Conservation (phyloP, 2,329 filamentous ascomycete genomes). For the Geosmithia flava region DNA sequence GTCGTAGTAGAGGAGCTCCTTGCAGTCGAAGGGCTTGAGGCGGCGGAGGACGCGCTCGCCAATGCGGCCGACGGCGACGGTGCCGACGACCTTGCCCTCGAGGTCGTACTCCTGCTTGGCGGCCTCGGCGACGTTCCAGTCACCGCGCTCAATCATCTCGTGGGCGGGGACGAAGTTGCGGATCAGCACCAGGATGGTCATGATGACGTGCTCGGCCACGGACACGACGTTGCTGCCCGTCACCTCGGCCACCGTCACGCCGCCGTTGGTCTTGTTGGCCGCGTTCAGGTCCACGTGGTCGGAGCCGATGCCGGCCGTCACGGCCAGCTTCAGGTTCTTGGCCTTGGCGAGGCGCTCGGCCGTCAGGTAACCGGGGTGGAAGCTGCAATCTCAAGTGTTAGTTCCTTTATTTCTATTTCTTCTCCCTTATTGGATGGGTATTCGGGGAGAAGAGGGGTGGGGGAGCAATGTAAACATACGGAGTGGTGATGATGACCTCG, state of each 20-base stretch:
- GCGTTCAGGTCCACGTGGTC: constrained; percentile 96
- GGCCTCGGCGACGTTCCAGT: constrained; percentile 91
- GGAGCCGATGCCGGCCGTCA: constrained; percentile 95
- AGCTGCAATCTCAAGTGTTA: constrained; percentile 36
- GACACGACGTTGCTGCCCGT: constrained; percentile 98
- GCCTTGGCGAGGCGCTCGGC: constrained; percentile 93
- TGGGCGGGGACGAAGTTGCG: constrained; percentile 98
- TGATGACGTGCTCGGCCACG: constrained; percentile 96
- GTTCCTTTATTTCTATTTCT: neutral
- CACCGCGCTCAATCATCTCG: constrained; percentile 77
- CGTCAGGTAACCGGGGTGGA: constrained; percentile 97
- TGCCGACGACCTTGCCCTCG: constrained; percentile 94
- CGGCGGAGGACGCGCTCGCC: constrained; percentile 94
- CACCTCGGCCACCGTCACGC: constrained; percentile 93
- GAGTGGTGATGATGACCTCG: constrained; percentile 98
- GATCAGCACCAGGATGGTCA: constrained; percentile 93
- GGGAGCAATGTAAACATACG: constrained; percentile 37
- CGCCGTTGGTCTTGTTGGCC: constrained; percentile 97
- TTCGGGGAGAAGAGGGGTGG: neutral
- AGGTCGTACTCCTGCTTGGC: constrained; percentile 99
- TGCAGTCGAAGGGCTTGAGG: constrained; percentile 97
- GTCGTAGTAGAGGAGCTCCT: constrained; percentile 98
- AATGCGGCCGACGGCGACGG: constrained; percentile 93
- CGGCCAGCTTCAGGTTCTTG: constrained; percentile 95
- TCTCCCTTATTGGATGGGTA: too few species aligned